A percentile compares a stretch with the other conserved stretches of the same genome.
These are phyloP conservation scores for Nakazawaea siamensis DNA, from an alignment of 805 yeast species.

Conservation along the genomic window DNA sequence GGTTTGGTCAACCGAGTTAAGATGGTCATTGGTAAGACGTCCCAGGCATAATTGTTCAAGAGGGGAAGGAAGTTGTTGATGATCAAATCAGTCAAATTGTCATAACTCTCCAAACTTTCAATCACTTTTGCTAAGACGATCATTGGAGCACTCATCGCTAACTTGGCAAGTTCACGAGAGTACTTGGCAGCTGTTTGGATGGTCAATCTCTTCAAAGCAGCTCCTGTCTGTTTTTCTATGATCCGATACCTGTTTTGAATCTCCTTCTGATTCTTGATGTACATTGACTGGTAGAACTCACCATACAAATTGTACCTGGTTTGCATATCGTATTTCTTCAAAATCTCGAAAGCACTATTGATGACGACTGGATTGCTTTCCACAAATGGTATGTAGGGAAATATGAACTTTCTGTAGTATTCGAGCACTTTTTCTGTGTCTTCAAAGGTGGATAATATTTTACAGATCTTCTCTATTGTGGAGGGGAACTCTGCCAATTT, in stretches of 20 bases:
- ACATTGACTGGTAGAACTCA: slow-evolving; percentile 48
- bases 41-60: slow-evolving; percentile 78
- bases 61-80: slow-evolving; percentile 64
- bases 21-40: slow-evolving; percentile 66
- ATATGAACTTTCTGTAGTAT: slow-evolving; percentile 54
- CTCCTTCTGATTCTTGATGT: slow-evolving; percentile 45
- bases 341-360: slow-evolving; percentile 48
- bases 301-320: slow-evolving; percentile 74
- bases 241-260: slow-evolving; percentile 52
- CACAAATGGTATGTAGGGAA: slow-evolving; percentile 51
- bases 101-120: slow-evolving; percentile 85
- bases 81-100: slow-evolving; percentile 70
- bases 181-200: slow-evolving; percentile 67
- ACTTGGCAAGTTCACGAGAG: slow-evolving; percentile 65
- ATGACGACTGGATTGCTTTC: slow-evolving; percentile 51
- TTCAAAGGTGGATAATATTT: slow-evolving; percentile 37
- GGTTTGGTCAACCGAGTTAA: slow-evolving; percentile 55
- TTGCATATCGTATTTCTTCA: slow-evolving; percentile 48
- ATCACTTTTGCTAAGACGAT: slow-evolving; percentile 66
- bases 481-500: slow-evolving; percentile 38
- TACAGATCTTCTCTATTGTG: slow-evolving; percentile 50
- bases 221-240: slow-evolving; percentile 75
- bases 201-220: slow-evolving; percentile 70
- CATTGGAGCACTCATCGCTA: slow-evolving; percentile 70
- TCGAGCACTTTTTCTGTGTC: slow-evolving; percentile 40